Evolutionary conservation across 139 green algal species (phyloP).

Genomic region (Asterochloris sp.): DNA sequence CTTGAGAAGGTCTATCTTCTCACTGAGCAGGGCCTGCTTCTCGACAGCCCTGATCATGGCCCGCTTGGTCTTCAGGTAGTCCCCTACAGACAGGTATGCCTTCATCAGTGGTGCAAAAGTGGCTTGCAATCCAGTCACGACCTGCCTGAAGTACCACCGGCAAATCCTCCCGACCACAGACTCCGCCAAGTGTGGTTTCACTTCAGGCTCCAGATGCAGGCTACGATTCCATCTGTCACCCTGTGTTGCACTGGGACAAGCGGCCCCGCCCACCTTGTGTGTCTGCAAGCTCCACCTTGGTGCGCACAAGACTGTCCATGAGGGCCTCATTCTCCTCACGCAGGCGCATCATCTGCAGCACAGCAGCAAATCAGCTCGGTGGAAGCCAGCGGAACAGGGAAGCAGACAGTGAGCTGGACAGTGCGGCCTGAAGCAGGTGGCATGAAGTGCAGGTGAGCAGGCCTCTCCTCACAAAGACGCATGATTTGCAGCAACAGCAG

Average conservation of each 20-base stretch:
- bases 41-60: constrained; percentile 37
- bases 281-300: constrained; percentile 54
- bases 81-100: constrained; percentile 13
- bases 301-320: constrained; percentile 57
- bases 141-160: background rate
- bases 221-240: background rate
- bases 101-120: background rate
- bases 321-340: constrained; percentile 50
- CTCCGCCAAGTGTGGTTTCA: background rate
- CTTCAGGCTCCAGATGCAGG: background rate
- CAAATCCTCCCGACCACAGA: background rate
- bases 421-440: too few relatives aligned
- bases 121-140: too few relatives aligned
- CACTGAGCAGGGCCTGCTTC: constrained; percentile 30
- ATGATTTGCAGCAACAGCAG: too few relatives aligned
- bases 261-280: constrained; percentile 28
- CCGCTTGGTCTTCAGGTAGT: constrained; percentile 44
- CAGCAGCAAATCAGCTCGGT: constrained; percentile 7
- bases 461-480: too few relatives aligned
- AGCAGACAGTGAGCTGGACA: too few relatives aligned
- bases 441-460: too few relatives aligned
- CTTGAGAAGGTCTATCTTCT: constrained; percentile 23
- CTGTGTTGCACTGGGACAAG: background rate
- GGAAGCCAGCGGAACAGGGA: too few relatives aligned
- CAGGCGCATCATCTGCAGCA: constrained; percentile 35